These are phyloP conservation scores for Platanthera zijinensis DNA, from an alignment of 106 monocot genomes.

Conservation along the genomic window DNA sequence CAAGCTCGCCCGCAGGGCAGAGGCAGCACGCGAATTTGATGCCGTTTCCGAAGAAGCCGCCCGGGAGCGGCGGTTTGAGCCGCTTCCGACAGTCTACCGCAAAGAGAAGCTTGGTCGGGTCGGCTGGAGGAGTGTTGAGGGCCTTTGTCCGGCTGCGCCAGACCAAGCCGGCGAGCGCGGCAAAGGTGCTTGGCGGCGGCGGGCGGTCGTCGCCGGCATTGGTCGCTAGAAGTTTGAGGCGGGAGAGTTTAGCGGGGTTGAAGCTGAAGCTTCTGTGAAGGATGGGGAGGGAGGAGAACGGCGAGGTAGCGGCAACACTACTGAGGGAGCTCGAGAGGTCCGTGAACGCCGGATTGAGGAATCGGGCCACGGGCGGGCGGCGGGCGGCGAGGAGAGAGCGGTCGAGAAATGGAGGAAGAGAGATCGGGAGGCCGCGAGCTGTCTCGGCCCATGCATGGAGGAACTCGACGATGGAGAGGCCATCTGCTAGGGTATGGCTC, in stretches of 20 bases:
- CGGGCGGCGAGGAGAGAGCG: constrained; percentile 21
- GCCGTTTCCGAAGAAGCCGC: constrained; percentile 45
- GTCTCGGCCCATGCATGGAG: constrained; percentile 43
- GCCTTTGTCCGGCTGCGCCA: constrained; percentile 36
- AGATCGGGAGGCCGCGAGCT: constrained; percentile 20
- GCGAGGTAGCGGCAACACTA: background rate
- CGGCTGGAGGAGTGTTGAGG: constrained; percentile 4
- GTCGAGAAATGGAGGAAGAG: constrained; percentile 31
- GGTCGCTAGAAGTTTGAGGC: constrained; percentile 11
- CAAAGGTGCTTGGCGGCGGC: constrained; percentile 12
- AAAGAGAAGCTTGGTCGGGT: constrained; percentile 39
- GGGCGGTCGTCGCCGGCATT: background rate
- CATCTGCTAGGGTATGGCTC: constrained; percentile 49
- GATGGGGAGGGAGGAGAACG: background rate
- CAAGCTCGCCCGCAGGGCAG: constrained; percentile 24
- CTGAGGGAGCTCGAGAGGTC: background rate
- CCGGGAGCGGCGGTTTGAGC: constrained; percentile 35
- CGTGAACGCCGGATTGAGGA: constrained; percentile 18
- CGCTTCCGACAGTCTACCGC: constrained; percentile 37
- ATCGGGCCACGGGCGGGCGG: constrained; percentile 10
- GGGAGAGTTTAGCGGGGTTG: constrained; percentile 16
- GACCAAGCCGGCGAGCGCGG: constrained; percentile 29
- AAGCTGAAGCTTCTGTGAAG: constrained; percentile 31
- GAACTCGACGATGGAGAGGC: constrained; percentile 35
- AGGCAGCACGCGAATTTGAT: constrained; percentile 27